Conservation (phyloP, 345 rosid genomes). For the Syzygium aromaticum region DNA sequence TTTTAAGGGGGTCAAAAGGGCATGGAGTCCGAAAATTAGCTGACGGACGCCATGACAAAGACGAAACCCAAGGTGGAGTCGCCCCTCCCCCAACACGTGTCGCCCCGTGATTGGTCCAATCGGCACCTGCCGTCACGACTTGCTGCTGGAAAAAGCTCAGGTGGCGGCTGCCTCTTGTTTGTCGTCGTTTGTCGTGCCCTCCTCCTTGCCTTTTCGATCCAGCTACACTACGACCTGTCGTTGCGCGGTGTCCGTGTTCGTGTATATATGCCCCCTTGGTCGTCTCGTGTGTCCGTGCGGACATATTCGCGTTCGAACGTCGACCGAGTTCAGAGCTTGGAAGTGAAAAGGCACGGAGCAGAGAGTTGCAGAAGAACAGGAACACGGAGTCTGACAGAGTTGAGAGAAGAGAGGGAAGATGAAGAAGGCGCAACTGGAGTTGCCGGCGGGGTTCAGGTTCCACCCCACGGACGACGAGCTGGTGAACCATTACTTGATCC, state of each 20-base stretch:
- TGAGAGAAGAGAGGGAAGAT: not conserved
- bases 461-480: conserved; percentile 96
- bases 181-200: not conserved
- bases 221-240: not conserved
- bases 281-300: not conserved
- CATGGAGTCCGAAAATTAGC: not conserved
- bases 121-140: not conserved
- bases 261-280: not conserved
- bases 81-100: not conserved
- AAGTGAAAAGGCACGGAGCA: not conserved
- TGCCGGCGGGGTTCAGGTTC: conserved; percentile 91
- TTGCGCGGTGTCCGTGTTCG: not conserved
- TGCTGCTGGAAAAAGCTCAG: not conserved
- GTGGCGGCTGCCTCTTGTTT: too few species aligned
- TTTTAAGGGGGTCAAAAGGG: not conserved
- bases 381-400: not conserved
- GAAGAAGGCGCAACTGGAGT: conserved; percentile 26
- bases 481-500: conserved; percentile 62
- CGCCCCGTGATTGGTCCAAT: not conserved
- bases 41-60: conserved; percentile 4
- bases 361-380: not conserved
- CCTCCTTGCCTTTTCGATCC: not conserved
- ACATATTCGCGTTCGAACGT: not conserved
- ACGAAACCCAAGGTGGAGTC: not conserved
- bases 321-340: not conserved